Conservation (phyloP, 139 green algal species). For the Micromonas commoda region DNA sequence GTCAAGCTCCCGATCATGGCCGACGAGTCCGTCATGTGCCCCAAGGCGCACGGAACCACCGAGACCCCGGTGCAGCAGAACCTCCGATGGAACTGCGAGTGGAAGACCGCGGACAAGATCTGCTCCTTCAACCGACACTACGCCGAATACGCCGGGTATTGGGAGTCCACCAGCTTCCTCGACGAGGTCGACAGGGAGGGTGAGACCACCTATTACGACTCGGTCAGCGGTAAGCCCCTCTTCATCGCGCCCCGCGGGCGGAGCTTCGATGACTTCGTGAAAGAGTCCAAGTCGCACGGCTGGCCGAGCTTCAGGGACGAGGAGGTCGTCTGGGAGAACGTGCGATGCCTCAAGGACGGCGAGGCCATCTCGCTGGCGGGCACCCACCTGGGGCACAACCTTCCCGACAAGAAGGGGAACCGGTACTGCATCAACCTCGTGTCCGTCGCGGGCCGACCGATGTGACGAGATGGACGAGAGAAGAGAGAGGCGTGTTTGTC, state of each 20-base stretch:
- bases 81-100: constrained; percentile 27
- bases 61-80: constrained; percentile 25
- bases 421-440: constrained; percentile 46
- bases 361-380: constrained; percentile 33
- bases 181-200: constrained; percentile 17
- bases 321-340: constrained; percentile 42
- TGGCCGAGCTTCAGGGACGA: constrained; percentile 41
- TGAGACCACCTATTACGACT: constrained; percentile 33
- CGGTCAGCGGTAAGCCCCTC: constrained; percentile 28
- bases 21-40: constrained; percentile 34
- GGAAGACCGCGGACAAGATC: constrained; percentile 34
- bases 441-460: constrained; percentile 18
- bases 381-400: constrained; percentile 40
- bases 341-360: constrained; percentile 36
- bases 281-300: constrained; percentile 31
- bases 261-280: constrained; percentile 30
- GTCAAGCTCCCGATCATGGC: not conserved
- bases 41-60: constrained; percentile 35
- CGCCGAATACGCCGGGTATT: constrained; percentile 37
- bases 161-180: constrained; percentile 35
- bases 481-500: not conserved
- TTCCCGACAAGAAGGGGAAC: constrained; percentile 35
- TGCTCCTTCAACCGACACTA: constrained; percentile 39
- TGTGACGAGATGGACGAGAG: not conserved
- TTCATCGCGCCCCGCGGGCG: constrained; percentile 32